Percentiles rank a stretch among this genome's conserved stretches.
Conservation (phyloP, 768 basidiomycete species). For the Rhodotorula paludigena region DNA sequence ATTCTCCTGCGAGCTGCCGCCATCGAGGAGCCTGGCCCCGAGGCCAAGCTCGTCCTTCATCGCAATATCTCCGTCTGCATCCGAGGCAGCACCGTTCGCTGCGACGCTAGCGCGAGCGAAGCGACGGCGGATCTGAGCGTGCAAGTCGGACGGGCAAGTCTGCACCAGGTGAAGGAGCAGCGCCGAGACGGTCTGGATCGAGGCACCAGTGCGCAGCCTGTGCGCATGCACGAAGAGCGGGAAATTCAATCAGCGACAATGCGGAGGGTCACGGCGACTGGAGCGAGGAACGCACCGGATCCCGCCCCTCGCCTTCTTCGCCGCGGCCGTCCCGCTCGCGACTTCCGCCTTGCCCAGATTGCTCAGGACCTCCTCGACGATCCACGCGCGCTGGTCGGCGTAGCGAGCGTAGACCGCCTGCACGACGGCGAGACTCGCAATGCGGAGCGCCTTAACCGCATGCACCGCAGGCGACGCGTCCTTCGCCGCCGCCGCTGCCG, state of each 20-base stretch:
- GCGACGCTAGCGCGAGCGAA: slow-evolving; percentile 48
- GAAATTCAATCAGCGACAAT: too few relatives aligned
- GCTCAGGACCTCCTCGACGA: slow-evolving; percentile 91
- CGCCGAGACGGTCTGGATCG: slow-evolving; percentile 89
- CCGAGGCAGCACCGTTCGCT: slow-evolving; percentile 48
- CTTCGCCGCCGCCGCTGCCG: slow-evolving; percentile 55
- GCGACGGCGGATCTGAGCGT: slow-evolving; percentile 42
- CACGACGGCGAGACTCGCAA: slow-evolving; percentile 77
- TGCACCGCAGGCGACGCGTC: slow-evolving; percentile 52
- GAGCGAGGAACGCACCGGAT: slow-evolving; percentile 60
- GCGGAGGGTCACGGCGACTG: neutral
- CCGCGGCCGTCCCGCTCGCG: slow-evolving; percentile 69
- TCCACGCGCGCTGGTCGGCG: slow-evolving; percentile 86
- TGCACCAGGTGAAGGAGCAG: slow-evolving; percentile 93
- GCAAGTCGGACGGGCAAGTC: slow-evolving; percentile 84
- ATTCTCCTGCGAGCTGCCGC: slow-evolving; percentile 16
- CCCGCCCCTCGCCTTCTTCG: slow-evolving; percentile 82
- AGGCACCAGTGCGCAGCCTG: slow-evolving; percentile 81
- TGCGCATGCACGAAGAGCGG: too few relatives aligned
- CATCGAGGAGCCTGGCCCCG: neutral
- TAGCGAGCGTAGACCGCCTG: slow-evolving; percentile 87
- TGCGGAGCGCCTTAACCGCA: slow-evolving; percentile 71
- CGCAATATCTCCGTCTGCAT: neutral
- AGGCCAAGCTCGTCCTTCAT: neutral
- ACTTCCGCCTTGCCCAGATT: slow-evolving; percentile 59